These are phyloP conservation scores for Cyclanthera cordifolia DNA, from an alignment of 306 rosid genomes.

Conservation along the genomic window DNA sequence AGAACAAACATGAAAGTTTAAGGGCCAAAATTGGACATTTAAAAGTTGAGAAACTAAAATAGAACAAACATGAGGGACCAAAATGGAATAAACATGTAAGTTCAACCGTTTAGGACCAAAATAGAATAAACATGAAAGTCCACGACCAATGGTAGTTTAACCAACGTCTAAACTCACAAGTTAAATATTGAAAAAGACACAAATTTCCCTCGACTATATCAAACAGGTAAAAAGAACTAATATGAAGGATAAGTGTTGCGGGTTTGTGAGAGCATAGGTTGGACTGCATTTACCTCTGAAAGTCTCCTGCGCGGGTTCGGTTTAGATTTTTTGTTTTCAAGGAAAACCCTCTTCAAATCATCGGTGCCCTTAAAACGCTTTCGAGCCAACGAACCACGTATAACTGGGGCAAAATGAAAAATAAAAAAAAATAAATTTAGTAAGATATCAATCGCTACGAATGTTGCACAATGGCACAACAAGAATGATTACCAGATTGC, in stretches of 20 bases:
- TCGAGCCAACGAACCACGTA: constrained; percentile 68
- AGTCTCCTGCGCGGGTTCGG: constrained; percentile 32
- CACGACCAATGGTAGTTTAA: too few relatives aligned
- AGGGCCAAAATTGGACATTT: too few relatives aligned
- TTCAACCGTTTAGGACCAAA: too few relatives aligned
- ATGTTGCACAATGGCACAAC: background rate
- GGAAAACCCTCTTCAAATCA: constrained; percentile 21
- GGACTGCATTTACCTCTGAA: constrained; percentile 48
- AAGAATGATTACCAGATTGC: constrained; percentile 53
- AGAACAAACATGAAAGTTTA: too few relatives aligned
- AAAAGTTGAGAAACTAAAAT: too few relatives aligned
- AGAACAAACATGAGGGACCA: too few relatives aligned
- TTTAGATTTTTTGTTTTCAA: constrained; percentile 30
- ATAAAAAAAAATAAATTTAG: background rate
- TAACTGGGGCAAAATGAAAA: constrained; percentile 16
- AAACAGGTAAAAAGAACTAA: background rate
- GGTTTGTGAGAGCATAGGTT: background rate
- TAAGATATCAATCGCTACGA: constrained; percentile 14
- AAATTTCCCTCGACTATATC: background rate
- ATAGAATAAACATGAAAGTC: too few relatives aligned
- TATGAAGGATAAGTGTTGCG: background rate
- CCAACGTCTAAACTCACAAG: background rate
- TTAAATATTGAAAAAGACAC: background rate
- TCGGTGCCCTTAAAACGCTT: constrained; percentile 21
- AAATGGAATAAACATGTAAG: too few relatives aligned